Conservation (phyloP, 805 yeast genomes). For the Candida khao-thaluensis region DNA sequence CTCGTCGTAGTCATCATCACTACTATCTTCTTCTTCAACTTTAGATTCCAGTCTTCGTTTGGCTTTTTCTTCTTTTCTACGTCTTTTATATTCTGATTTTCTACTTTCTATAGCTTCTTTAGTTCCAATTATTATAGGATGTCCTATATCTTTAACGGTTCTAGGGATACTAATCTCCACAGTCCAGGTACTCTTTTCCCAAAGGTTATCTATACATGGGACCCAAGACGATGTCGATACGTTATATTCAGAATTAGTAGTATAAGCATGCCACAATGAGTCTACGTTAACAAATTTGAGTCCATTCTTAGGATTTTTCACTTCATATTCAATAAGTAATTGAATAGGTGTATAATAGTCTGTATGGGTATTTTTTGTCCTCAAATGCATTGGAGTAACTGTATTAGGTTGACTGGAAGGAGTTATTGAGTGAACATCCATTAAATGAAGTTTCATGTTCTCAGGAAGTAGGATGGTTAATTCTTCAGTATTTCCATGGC, state of each 20-base stretch:
- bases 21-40: constrained; percentile 26
- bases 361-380: constrained; percentile 33
- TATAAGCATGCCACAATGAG: constrained; percentile 78
- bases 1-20: constrained; percentile 40
- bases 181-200: constrained; percentile 92
- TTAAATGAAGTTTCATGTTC: constrained; percentile 54
- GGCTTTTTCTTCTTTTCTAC: constrained; percentile 11
- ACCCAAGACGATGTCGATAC: constrained; percentile 94
- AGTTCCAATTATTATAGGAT: constrained; percentile 43
- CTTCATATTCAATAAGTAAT: constrained; percentile 63
- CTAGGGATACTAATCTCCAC: constrained; percentile 82
- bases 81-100: constrained; percentile 12
- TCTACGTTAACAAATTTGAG: constrained; percentile 63
- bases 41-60: constrained; percentile 4
- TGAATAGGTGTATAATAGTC: constrained; percentile 67
- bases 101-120: constrained; percentile 19
- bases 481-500: constrained; percentile 57
- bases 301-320: constrained; percentile 70
- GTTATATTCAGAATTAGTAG: constrained; percentile 74
- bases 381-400: constrained; percentile 36
- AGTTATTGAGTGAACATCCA: constrained; percentile 23
- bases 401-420: constrained; percentile 31
- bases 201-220: constrained; percentile 87
- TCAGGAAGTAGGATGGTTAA: constrained; percentile 64
- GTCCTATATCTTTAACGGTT: constrained; percentile 69